Base-by-base conservation (phyloP, 352 stramenopile genomes). In the Phytophthora pisi region DNA sequence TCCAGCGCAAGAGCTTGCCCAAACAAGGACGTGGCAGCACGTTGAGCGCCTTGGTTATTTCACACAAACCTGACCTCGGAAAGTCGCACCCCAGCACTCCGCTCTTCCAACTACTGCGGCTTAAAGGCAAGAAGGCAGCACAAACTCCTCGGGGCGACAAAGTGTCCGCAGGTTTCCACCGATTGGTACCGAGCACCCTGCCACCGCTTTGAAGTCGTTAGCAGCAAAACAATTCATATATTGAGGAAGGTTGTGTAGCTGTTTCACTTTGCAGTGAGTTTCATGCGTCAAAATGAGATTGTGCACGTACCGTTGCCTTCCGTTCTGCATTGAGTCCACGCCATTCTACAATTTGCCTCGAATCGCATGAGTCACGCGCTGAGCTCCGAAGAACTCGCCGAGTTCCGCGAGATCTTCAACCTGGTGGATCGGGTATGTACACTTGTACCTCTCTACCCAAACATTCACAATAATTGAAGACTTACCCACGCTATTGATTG, bases 351-450 rank as follows among this genome's bases (percentile, higher is more conserved):
- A 15, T 47, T 54, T 20, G 20, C 20, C 20, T 20, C 20, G 20
- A 20, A 20, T 20, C 20, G 20, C 20, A 20, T 20, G 86, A 75
- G 52, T 45, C 82, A 92, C 43, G 78, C 84, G 16, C 66, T 97
- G 51, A 86, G 76, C 10, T 18, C 73, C 0, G 88, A 97, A 53
- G 93, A 98, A 66, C 81, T 98, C 18, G 79, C 81, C 5, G 93
- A 98, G 78, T 98, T 97, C 60, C 86, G 91, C 43, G 93, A 98
- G 70, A 98, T 98, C 67, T 98, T 98, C 68, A 97, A 98, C 69
- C 88, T 98, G 18, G 92, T 98, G 23, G 93, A 98, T 66, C 77
- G 89, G 51, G 89, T 96, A 65, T 11, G 74, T 47, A 51, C 20
- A 20, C 20, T 20, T 47, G 11, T 18, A 18, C 31, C 30, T 28